phyloP scores from a whole-genome alignment of 202 grass and related monocot species.

The Musa balbisiana region DNA sequence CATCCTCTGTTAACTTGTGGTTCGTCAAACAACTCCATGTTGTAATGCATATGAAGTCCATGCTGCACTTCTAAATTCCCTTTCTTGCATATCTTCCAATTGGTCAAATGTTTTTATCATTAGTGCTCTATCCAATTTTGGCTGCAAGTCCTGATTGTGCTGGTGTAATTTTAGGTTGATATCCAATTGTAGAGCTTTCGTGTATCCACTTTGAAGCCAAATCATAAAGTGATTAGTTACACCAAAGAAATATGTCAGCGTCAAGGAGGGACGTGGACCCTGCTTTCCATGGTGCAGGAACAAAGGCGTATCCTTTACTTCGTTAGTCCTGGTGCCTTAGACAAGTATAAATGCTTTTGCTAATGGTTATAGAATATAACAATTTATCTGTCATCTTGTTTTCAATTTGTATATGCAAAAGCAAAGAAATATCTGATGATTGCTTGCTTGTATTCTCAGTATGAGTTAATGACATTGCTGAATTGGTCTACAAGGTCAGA shows the following conservation, averaged over 20 bases:
- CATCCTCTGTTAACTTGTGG: too few species aligned
- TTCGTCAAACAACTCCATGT: too few species aligned
- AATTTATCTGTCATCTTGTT: background rate
- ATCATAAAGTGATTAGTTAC: background rate
- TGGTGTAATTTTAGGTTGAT: background rate
- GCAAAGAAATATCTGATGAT: background rate
- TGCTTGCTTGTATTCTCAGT: too few species aligned
- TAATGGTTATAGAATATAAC: background rate
- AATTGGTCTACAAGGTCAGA: too few species aligned
- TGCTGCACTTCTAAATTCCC: background rate
- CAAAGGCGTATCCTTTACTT: constrained; percentile 42
- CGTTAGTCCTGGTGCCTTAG: background rate
- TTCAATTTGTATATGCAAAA: background rate
- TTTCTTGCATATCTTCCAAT: background rate
- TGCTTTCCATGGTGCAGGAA: constrained; percentile 67
- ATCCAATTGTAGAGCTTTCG: background rate
- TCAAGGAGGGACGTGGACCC: constrained; percentile 69
- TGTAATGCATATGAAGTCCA: background rate
- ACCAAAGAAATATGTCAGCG: constrained; percentile 4
- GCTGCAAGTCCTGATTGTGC: background rate
- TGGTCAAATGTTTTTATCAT: background rate
- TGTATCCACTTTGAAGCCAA: background rate
- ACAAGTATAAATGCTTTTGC: background rate
- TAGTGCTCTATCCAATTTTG: background rate
- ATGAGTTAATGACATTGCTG: too few species aligned